Percentiles rank a stretch among this genome's conserved stretches.
phyloP scores from a whole-genome alignment of 2,329 filamentous ascomycete genomes.

The Colletotrichum cordylinicola region DNA sequence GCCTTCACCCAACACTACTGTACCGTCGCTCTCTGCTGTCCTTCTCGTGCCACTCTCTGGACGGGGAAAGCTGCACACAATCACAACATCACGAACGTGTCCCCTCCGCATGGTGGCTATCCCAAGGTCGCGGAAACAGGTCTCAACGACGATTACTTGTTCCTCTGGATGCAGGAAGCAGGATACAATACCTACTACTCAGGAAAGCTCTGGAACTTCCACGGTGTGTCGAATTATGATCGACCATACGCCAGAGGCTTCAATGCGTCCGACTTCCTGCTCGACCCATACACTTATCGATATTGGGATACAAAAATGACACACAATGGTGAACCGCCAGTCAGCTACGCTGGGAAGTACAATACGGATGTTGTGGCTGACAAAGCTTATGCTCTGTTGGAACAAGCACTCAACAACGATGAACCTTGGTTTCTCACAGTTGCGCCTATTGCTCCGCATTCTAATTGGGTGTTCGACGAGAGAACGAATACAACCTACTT shows the following conservation, averaged over 20 bases:
- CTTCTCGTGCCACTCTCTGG: slow-evolving; percentile 27
- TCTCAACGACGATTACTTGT: slow-evolving; percentile 54
- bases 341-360: slow-evolving; percentile 58
- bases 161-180: slow-evolving; percentile 54
- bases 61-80: slow-evolving; percentile 31
- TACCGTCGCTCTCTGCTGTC: slow-evolving; percentile 32
- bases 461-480: slow-evolving; percentile 31
- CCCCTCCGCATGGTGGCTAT: slow-evolving; percentile 33
- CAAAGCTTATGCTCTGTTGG: slow-evolving; percentile 57
- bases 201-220: slow-evolving; percentile 58
- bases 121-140: slow-evolving; percentile 56
- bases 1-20: slow-evolving; percentile 32
- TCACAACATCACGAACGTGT: slow-evolving; percentile 30
- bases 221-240: slow-evolving; percentile 53
- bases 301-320: slow-evolving; percentile 64
- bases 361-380: slow-evolving; percentile 56
- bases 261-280: slow-evolving; percentile 59
- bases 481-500: slow-evolving; percentile 54
- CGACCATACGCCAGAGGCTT: slow-evolving; percentile 59
- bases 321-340: slow-evolving; percentile 37
- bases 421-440: slow-evolving; percentile 62
- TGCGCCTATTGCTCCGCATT: slow-evolving; percentile 34
- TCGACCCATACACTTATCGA: slow-evolving; percentile 71
- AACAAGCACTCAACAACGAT: slow-evolving; percentile 50
- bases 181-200: slow-evolving; percentile 60